phyloP scores from a whole-genome alignment of 208 protist genomes.

The Histomonas meleagridis region DNA sequence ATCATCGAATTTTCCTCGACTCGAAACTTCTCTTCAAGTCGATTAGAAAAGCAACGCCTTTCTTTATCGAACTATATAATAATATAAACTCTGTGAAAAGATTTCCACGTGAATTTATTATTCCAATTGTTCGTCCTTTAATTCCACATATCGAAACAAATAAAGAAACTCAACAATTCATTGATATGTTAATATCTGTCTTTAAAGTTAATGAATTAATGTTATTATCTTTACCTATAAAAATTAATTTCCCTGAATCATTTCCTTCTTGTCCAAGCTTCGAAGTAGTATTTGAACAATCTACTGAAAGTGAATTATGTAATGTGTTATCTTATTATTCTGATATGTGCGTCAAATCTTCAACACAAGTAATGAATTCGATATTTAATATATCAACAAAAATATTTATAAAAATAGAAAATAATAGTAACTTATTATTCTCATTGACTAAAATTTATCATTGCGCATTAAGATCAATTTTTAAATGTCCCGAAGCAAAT shows the following conservation, averaged over 20 bases:
- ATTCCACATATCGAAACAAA: not conserved
- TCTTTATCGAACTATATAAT: not conserved
- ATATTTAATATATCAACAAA: not conserved
- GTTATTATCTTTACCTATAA: not conserved
- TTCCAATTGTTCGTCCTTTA: not conserved
- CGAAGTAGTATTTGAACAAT: not conserved
- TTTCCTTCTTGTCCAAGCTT: not conserved
- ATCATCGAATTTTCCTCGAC: not conserved
- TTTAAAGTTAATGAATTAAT: not conserved
- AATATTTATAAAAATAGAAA: not conserved
- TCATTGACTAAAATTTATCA: not conserved
- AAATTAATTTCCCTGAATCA: not conserved
- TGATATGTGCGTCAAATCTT: not conserved
- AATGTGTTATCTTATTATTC: not conserved
- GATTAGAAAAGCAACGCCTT: not conserved
- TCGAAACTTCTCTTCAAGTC: not conserved
- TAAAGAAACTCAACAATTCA: not conserved
- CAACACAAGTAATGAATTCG: not conserved
- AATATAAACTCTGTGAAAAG: not conserved
- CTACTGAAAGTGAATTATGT: not conserved
- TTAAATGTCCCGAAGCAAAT: not conserved
- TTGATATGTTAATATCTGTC: not conserved
- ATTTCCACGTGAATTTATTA: not conserved
- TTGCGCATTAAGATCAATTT: not conserved
- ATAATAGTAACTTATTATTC: not conserved